A percentile compares a stretch with the other conserved stretches of the same genome.
Conservation (phyloP, 805 yeast species). For the Zygosaccharomyces gambellarensis region DNA sequence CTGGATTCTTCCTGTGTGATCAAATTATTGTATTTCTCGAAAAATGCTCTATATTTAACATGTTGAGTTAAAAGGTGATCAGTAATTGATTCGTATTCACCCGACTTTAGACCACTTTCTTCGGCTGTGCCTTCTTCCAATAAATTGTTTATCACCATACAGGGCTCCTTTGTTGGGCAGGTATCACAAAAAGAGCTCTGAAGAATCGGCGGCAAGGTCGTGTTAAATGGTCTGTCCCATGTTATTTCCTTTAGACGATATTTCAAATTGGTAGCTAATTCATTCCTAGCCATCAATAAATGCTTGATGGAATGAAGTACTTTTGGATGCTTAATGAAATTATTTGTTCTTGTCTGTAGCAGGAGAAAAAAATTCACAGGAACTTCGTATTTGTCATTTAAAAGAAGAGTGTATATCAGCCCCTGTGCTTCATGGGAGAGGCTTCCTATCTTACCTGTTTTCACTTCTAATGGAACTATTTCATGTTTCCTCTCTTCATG, state of each 20-base stretch:
- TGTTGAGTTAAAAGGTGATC: constrained; percentile 40
- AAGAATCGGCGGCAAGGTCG: constrained; percentile 51
- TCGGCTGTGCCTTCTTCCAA: constrained; percentile 54
- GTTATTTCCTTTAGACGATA: constrained; percentile 34
- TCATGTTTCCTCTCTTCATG: constrained; percentile 39
- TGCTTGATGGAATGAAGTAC: constrained; percentile 55
- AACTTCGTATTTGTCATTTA: constrained; percentile 73
- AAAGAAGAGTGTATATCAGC: constrained; percentile 68
- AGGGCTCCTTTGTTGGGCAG: constrained; percentile 52
- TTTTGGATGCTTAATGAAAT: constrained; percentile 51
- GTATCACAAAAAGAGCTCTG: constrained; percentile 53
- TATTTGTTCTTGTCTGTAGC: constrained; percentile 63
- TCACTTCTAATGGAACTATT: constrained; percentile 83
- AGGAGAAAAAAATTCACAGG: constrained; percentile 61
- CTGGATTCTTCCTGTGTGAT: constrained; percentile 71
- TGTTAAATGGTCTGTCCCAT: constrained; percentile 5
- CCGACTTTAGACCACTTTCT: constrained; percentile 48
- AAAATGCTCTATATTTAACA: constrained; percentile 48
- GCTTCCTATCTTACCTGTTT: constrained; percentile 67
- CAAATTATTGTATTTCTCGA: constrained; percentile 66
- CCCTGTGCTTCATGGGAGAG: constrained; percentile 82
- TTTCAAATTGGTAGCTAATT: constrained; percentile 54
- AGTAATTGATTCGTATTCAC: constrained; percentile 46
- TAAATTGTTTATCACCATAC: constrained; percentile 62
- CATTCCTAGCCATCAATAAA: constrained; percentile 67